phyloP scores from a whole-genome alignment of 169 alveolate genomes.

The Eimeria maxima region DNA sequence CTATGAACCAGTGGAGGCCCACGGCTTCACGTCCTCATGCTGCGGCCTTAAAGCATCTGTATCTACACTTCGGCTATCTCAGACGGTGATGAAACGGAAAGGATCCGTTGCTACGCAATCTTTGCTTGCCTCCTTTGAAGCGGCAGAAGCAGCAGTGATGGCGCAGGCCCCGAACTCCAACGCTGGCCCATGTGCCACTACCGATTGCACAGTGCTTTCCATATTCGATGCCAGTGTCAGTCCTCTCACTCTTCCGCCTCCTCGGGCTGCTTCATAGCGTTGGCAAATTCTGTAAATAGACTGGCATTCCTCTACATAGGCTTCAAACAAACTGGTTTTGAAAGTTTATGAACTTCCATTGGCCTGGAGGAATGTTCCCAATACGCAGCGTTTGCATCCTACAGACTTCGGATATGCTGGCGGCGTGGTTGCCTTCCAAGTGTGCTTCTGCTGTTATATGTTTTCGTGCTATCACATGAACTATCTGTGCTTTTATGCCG shows the following conservation, averaged over 20 bases:
- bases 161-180: constrained; percentile 59
- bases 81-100: neutral
- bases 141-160: constrained; percentile 70
- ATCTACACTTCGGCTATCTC: neutral
- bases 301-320: neutral
- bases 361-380: neutral
- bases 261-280: neutral
- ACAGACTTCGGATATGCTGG: neutral
- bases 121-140: constrained; percentile 20
- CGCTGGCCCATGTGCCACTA: constrained; percentile 16
- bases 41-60: constrained; percentile 69
- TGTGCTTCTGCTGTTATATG: neutral
- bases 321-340: neutral
- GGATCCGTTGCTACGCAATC: neutral
- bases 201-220: constrained; percentile 71
- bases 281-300: neutral
- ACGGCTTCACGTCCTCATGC: constrained; percentile 69
- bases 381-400: neutral
- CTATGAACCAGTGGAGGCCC: constrained; percentile 77
- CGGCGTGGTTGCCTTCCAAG: neutral
- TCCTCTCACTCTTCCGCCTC: neutral
- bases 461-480: too few species aligned
- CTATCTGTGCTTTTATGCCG: too few species aligned
- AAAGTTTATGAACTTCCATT: neutral
- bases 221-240: constrained; percentile 51